Evolutionary conservation across 2,329 filamentous ascomycete genomes (phyloP), one percentile per base, ranked within the genome.

Genomic region (Rhinocladiella mackenziei): DNA sequence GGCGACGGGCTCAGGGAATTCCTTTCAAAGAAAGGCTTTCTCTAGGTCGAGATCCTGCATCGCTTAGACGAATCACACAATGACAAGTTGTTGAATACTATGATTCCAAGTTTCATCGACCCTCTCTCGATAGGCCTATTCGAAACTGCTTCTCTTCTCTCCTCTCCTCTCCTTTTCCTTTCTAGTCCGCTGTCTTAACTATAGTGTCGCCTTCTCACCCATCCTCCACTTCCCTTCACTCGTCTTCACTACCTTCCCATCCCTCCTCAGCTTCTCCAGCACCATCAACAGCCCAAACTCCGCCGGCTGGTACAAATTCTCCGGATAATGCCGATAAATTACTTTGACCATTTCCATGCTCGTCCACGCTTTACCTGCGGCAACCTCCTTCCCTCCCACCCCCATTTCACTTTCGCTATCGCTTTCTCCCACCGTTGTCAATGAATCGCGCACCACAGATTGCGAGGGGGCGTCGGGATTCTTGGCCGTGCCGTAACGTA

Each of bases 341-440:
- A 85, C 70, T 64, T 84, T 86, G n/a, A 96, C 91, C 52, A 97
- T 72, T 46, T 91, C 86, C 76, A 88, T 83, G 6, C 80, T 74
- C 5, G 76, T 78, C 85, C 84, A 88, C 0, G 65, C 62, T 45
- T 67, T 63, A 10, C 57, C 56, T 23, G 58, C 55, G 6, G 39
- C 28, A 17, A 48, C 2, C 34, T 2, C 63, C 62, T 28, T 54
- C 50, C n/a, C 60, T 33, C 28, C 43, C 38, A 6, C 41, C 38
- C 28, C 10, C 32, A 10, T 56, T 62, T 63, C 60, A 58, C 60
- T 25, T 40, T 52, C 14, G 33, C 28, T 35, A 2, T 50, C 57
- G 3, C 59, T 43, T 10, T 51, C 39, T 4, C 48, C 44, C 5
- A 35, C 22, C 7, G 15, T 55, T 7, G 48, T 46, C 11, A 61